A percentile compares a stretch with the other conserved stretches of the same genome.
phyloP scores from a whole-genome alignment of 495 filamentous ascomycete species.

The Lasiosphaeria ovina region DNA sequence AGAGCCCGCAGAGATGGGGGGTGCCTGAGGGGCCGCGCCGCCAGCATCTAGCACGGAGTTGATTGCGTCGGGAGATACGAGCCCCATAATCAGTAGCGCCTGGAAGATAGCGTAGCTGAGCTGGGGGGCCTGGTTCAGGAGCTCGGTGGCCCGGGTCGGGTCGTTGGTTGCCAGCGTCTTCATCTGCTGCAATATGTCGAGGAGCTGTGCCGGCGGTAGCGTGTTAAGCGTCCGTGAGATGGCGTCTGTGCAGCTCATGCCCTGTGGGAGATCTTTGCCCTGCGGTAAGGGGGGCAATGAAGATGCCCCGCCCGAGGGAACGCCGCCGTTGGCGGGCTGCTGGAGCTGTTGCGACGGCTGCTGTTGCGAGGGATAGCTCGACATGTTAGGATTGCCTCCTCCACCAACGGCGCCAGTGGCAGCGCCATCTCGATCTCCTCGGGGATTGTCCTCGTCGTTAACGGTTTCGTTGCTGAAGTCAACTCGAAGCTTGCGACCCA shows the following conservation, averaged over 20 bases:
- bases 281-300: constrained; percentile 76
- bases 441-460: constrained; percentile 48
- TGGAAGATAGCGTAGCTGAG: constrained; percentile 96
- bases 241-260: constrained; percentile 80
- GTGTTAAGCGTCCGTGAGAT: constrained; percentile 86
- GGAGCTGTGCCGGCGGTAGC: constrained; percentile 81
- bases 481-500: constrained; percentile 90
- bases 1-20: constrained; percentile 8
- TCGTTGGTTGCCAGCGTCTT: constrained; percentile 79
- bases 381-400: not conserved
- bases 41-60: constrained; percentile 46
- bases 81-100: constrained; percentile 84
- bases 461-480: constrained; percentile 92
- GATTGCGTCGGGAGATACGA: constrained; percentile 67
- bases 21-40: constrained; percentile 16
- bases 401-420: not conserved
- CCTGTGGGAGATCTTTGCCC: constrained; percentile 76
- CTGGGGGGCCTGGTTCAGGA: constrained; percentile 86
- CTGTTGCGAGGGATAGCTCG: constrained; percentile 20
- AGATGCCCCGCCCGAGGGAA: constrained; percentile 15
- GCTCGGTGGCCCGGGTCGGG: constrained; percentile 79
- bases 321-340: constrained; percentile 24
- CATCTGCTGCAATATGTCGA: constrained; percentile 94
- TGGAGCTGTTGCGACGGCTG: constrained; percentile 24
- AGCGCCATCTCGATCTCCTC: constrained; percentile 24